phyloP scores from a whole-genome alignment of 169 alveolate species.

The Plasmodium gallinaceum region DNA sequence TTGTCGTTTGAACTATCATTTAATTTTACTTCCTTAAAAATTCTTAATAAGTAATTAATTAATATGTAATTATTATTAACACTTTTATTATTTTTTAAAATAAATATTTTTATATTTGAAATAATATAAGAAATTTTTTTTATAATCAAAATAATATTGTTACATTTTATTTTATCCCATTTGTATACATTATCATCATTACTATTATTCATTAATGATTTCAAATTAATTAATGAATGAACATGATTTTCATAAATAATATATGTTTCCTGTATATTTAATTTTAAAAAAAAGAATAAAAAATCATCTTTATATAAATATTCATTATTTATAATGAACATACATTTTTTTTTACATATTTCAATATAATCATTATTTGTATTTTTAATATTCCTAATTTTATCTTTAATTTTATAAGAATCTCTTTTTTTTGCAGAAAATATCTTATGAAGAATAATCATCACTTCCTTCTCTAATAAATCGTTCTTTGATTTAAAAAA shows the following conservation, averaged over 20 bases:
- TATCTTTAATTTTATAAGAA: not conserved
- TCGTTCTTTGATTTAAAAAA: not conserved
- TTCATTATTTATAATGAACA: conserved; percentile 22
- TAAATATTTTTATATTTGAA: conserved; percentile 25
- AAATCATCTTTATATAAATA: conserved; percentile 54
- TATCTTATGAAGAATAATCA: conserved; percentile 13
- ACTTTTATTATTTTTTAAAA: not conserved
- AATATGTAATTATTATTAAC: not conserved
- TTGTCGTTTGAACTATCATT: not conserved
- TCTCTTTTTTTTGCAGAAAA: not conserved
- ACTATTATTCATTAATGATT: not conserved
- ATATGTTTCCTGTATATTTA: conserved; percentile 22
- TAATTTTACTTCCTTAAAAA: conserved; percentile 10
- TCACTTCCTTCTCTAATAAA: conserved; percentile 27
- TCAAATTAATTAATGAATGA: conserved; percentile 10
- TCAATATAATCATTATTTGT: not conserved
- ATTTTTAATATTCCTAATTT: not conserved
- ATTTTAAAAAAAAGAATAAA: conserved; percentile 29
- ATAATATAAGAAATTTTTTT: conserved; percentile 45
- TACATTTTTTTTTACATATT: conserved; percentile 6
- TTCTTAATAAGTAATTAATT: conserved; percentile 25
- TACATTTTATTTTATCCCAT: conserved; percentile 9
- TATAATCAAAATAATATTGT: conserved; percentile 34
- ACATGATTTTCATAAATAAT: conserved; percentile 9
- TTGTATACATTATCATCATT: not conserved